Evolutionary conservation across 768 basidiomycete species (phyloP).

Genomic region (Thelephora aurantiotincta): DNA sequence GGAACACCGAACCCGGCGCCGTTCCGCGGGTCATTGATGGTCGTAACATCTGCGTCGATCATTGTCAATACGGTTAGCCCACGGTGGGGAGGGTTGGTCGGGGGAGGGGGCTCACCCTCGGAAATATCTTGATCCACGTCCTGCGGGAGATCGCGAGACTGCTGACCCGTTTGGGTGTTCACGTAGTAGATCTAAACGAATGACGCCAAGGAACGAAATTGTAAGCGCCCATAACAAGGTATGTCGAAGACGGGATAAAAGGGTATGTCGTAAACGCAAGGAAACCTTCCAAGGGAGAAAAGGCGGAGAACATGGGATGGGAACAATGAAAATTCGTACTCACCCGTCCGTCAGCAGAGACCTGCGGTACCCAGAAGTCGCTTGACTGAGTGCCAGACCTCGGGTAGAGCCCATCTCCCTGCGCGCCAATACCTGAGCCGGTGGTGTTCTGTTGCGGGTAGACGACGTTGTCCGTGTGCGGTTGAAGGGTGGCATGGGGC

Average conservation of each 20-base stretch:
- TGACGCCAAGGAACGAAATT: no score
- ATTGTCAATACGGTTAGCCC: conserved; percentile 31
- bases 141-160: conserved; percentile 70
- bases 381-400: conserved; percentile 30
- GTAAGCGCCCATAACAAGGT: background rate
- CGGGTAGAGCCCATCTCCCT: background rate
- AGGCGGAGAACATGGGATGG: background rate
- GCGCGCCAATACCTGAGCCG: background rate
- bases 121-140: conserved; percentile 54
- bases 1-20: conserved; percentile 47
- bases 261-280: background rate
- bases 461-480: conserved; percentile 20
- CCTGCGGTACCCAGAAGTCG: conserved; percentile 87
- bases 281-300: background rate
- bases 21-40: conserved; percentile 1
- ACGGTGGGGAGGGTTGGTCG: conserved; percentile 39
- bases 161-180: conserved; percentile 78
- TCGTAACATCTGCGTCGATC: conserved; percentile 11
- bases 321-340: conserved; percentile 14
- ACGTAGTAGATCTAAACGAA: conserved; percentile 79
- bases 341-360: conserved; percentile 75
- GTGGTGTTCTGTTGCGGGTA: conserved; percentile 3
- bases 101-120: conserved; percentile 46
- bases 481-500: conserved; percentile 17
- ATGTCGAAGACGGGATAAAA: background rate